Conservation (phyloP, 108 stramenopile genomes). For the Ochromonas danica region DNA sequence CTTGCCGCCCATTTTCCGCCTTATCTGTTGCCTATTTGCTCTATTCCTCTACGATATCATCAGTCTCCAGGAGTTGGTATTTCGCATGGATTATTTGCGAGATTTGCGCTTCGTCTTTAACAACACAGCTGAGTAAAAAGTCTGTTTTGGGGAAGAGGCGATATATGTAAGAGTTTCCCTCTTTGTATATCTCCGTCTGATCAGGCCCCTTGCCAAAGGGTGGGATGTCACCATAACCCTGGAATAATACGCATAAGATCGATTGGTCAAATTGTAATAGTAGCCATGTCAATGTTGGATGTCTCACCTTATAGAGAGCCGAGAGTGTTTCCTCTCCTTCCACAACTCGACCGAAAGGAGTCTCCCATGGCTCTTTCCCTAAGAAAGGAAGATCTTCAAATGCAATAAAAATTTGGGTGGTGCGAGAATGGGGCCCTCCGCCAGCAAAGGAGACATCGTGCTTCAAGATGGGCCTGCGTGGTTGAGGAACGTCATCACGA, state of each 20-base stretch:
- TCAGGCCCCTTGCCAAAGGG: constrained; percentile 37
- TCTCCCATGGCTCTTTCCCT: constrained; percentile 52
- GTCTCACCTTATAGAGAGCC: not conserved
- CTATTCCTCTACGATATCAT: too few relatives aligned
- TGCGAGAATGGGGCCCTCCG: constrained; percentile 34
- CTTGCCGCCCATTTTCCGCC: too few relatives aligned
- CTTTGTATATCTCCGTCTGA: not conserved
- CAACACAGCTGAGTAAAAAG: not conserved
- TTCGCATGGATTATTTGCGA: too few relatives aligned
- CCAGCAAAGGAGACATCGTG: constrained; percentile 44
- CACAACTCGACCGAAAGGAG: constrained; percentile 43
- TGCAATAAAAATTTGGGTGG: constrained; percentile 42
- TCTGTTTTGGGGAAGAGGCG: constrained; percentile 5
- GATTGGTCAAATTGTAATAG: too few relatives aligned
- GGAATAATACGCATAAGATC: too few relatives aligned
- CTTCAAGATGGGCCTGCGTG: constrained; percentile 12
- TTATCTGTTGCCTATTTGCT: too few relatives aligned
- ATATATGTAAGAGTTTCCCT: constrained; percentile 11
- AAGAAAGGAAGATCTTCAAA: constrained; percentile 29
- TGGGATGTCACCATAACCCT: constrained; percentile 45
- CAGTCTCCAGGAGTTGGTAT: too few relatives aligned
- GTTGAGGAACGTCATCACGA: constrained; percentile 45
- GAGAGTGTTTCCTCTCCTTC: not conserved
- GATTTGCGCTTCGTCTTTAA: too few relatives aligned
- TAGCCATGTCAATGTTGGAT: too few relatives aligned